Evolutionary conservation across 495 filamentous ascomycete genomes (phyloP).

Genomic region (Cercophora samala): DNA sequence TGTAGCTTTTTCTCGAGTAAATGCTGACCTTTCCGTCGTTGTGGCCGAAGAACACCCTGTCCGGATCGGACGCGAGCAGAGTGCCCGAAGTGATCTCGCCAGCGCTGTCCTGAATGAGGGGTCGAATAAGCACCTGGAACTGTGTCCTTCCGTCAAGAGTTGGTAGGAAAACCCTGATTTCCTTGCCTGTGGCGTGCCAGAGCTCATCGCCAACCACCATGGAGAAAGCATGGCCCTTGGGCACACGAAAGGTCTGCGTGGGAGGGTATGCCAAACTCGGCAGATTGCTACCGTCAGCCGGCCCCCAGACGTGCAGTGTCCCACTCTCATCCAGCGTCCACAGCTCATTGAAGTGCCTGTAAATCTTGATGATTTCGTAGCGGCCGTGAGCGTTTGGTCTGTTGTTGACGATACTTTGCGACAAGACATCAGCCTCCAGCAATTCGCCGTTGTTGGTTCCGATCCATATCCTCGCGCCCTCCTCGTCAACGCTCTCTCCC

Average conservation of each 20-base stretch:
- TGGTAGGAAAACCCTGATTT: conserved; percentile 80
- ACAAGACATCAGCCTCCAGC: conserved; percentile 76
- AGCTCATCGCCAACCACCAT: conserved; percentile 74
- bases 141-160: conserved; percentile 59
- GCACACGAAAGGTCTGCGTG: conserved; percentile 62
- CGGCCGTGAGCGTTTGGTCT: conserved; percentile 72
- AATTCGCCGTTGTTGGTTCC: conserved; percentile 84
- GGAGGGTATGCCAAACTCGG: conserved; percentile 69
- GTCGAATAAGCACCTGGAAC: conserved; percentile 68
- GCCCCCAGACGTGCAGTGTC: conserved; percentile 80
- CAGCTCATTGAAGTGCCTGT: conserved; percentile 80
- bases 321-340: conserved; percentile 94
- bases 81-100: conserved; percentile 90
- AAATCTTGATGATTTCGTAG: conserved; percentile 80
- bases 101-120: conserved; percentile 60
- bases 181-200: conserved; percentile 87
- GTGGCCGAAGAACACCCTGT: conserved; percentile 87
- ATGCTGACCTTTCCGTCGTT: conserved; percentile 90
- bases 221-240: conserved; percentile 82
- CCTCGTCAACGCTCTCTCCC: conserved; percentile 64
- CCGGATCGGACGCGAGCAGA: conserved; percentile 66
- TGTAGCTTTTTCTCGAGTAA: conserved; percentile 71
- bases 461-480: conserved; percentile 84
- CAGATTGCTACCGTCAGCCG: conserved; percentile 63
- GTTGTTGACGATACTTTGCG: conserved; percentile 61